These are phyloP conservation scores for Beauveria bassiana DNA, from an alignment of 2,329 filamentous ascomycete species.

Conservation along the genomic window DNA sequence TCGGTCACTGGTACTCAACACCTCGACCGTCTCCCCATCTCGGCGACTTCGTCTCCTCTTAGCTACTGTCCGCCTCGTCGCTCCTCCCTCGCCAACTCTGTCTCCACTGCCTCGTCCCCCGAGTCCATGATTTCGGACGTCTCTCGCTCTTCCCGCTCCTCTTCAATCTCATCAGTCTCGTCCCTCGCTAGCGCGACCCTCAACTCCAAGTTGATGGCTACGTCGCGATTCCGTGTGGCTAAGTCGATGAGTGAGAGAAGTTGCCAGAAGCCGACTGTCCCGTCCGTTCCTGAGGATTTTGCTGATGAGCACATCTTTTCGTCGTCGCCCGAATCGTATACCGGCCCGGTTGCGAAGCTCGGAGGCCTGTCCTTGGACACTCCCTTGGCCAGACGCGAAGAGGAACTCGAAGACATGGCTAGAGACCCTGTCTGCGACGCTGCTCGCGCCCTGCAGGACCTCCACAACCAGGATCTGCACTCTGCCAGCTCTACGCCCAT, in stretches of 20 bases:
- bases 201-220: conserved; percentile 44
- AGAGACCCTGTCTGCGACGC: conserved; percentile 43
- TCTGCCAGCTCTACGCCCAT: conserved; percentile 29
- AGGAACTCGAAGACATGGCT: conserved; percentile 36
- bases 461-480: conserved; percentile 45
- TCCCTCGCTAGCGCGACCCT: conserved; percentile 52
- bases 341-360: conserved; percentile 44
- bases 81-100: conserved; percentile 55
- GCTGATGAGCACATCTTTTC: conserved; percentile 39
- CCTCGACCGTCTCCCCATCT: conserved; percentile 44
- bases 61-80: conserved; percentile 43
- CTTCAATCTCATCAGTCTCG: conserved; percentile 56
- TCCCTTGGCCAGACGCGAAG: conserved; percentile 36
- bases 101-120: conserved; percentile 56
- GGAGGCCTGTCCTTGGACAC: conserved; percentile 42
- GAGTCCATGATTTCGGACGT: conserved; percentile 61
- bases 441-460: conserved; percentile 50
- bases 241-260: conserved; percentile 51
- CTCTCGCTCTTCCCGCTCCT: conserved; percentile 54
- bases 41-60: conserved; percentile 44
- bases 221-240: conserved; percentile 56
- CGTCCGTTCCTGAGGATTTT: conserved; percentile 50
- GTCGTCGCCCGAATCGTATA: conserved; percentile 51
- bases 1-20: conserved; percentile 38
- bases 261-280: conserved; percentile 43